Evolutionary conservation across 192 early-diverging fungal species (phyloP), one percentile per base, ranked within the genome.

Genomic region (Rhizophagus sp.): DNA sequence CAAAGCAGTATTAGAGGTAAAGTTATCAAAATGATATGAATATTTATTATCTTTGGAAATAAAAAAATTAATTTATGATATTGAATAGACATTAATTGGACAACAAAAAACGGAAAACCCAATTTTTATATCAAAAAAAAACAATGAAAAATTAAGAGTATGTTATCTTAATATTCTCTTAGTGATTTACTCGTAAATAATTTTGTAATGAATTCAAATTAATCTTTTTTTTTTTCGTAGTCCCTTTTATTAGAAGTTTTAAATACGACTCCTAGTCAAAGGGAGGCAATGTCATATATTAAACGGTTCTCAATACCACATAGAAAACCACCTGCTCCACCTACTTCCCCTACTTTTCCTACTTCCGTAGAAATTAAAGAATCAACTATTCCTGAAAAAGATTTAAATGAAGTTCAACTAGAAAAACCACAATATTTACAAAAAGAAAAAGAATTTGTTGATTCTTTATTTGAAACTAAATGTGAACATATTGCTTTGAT

Each of bases 231-330:
- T 27, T 33, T 44, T 5, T 61, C 15, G 36, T 82, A 91, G 90
- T 86, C 92, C 49, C 82, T 93, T 30, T 85, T 93, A 64, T 83
- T 88, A 39, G 87, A 90, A 75, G 84, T 93, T 52, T 87, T 93
- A 84, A 83, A 82, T 68, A 88, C 91, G 0, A 41, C 85, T 33
- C 92, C 92, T 7, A 90, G 88, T 17, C 88, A 89, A 78, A 84
- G 91, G 22, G 92, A 93, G 79, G 84, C 89, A 1, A 84, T 85
- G n/a, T 88, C 89, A 39, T 93, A 91, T 62, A 73, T 93, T 24
- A 88, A 89, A 72, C 81, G 85, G 72, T 91, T 90, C 70, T 78
- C 62, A 49, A 33, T 49, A 68, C 65, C 24, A 63, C 64, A 30
- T 63, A 76, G 24, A 47, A 76, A 25, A 19, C 24, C 36, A 62